Percentiles rank a stretch among this genome's conserved stretches.
Conservation (phyloP, 2,329 filamentous ascomycete genomes). For the Trichoderma sp. region DNA sequence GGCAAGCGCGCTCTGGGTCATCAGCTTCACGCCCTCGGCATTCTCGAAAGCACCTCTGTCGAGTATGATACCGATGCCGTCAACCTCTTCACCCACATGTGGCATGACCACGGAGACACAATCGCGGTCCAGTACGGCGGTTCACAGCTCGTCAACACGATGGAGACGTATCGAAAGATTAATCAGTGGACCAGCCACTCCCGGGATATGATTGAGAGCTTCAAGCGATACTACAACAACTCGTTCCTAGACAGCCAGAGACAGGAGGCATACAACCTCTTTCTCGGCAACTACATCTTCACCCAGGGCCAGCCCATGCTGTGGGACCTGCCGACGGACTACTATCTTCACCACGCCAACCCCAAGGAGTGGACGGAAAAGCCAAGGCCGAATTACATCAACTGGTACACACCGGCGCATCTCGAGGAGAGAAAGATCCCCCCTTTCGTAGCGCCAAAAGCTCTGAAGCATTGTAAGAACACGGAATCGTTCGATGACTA, state of each 20-base stretch:
- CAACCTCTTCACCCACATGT: conserved; percentile 97
- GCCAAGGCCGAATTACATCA: conserved; percentile 71
- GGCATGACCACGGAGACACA: conserved; percentile 95
- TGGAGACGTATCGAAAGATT: conserved; percentile 98
- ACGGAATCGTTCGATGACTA: conserved; percentile 82
- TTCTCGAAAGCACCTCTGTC: conserved; percentile 76
- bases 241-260: conserved; percentile 97
- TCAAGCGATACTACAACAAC: conserved; percentile 99
- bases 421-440: conserved; percentile 65
- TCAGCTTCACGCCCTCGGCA: conserved; percentile 87
- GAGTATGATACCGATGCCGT: conserved; percentile 95
- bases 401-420: conserved; percentile 80
- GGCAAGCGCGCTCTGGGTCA: conserved; percentile 91
- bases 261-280: conserved; percentile 97
- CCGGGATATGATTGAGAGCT: conserved; percentile 97
- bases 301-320: conserved; percentile 87
- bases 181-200: conserved; percentile 99
- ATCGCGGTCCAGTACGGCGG: conserved; percentile 98
- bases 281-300: conserved; percentile 94
- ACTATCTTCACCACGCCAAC: conserved; percentile 90
- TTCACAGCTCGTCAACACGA: conserved; percentile 96
- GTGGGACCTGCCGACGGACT: conserved; percentile 93
- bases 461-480: conserved; percentile 46
- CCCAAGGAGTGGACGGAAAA: conserved; percentile 72
- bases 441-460: conserved; percentile 45